Evolutionary conservation across 2,329 filamentous ascomycete species (phyloP).

Genomic region (Metarhizium anisopliae): DNA sequence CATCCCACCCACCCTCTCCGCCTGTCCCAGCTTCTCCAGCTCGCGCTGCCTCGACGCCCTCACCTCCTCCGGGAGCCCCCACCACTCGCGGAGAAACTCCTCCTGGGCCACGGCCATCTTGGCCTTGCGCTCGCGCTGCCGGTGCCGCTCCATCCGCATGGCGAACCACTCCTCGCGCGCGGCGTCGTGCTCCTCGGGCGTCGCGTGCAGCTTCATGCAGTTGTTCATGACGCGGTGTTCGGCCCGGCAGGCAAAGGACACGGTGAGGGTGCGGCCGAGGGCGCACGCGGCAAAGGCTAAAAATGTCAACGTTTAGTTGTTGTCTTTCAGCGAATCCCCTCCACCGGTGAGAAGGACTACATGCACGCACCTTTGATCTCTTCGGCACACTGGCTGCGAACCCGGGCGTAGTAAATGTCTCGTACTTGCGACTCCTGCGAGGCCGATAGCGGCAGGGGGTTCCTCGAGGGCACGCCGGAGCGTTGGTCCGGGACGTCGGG

Average conservation of each 20-base stretch:
- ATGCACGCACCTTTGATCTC: conserved; percentile 62
- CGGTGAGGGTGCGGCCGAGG: conserved; percentile 73
- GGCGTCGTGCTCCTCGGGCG: conserved; percentile 73
- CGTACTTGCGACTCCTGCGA: conserved; percentile 75
- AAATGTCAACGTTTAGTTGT: too few species aligned
- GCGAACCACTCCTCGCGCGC: conserved; percentile 93
- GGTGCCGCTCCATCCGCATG: conserved; percentile 59
- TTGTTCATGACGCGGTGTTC: conserved; percentile 82
- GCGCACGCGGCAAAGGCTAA: conserved; percentile 89
- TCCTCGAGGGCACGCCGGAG: conserved; percentile 50
- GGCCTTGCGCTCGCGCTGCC: conserved; percentile 56
- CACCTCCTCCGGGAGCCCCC: conserved; percentile 51
- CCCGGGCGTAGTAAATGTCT: conserved; percentile 71
- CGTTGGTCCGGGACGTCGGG: conserved; percentile 16
- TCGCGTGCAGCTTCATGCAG: conserved; percentile 86
- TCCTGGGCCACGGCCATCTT: conserved; percentile 53
- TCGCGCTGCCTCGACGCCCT: conserved; percentile 39
- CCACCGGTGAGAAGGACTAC: too few species aligned
- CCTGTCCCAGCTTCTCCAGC: conserved; percentile 39
- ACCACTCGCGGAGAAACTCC: conserved; percentile 58
- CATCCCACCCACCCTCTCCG: conserved; percentile 48
- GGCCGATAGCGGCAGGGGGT: conserved; percentile 75
- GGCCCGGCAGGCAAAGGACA: conserved; percentile 75
- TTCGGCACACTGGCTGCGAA: conserved; percentile 63
- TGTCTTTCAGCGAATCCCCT: too few species aligned